A percentile compares a stretch with the other conserved stretches of the same genome.
These are phyloP conservation scores for Pigoraptor vietnamica DNA, from an alignment of 78 protist species.

Conservation along the genomic window DNA sequence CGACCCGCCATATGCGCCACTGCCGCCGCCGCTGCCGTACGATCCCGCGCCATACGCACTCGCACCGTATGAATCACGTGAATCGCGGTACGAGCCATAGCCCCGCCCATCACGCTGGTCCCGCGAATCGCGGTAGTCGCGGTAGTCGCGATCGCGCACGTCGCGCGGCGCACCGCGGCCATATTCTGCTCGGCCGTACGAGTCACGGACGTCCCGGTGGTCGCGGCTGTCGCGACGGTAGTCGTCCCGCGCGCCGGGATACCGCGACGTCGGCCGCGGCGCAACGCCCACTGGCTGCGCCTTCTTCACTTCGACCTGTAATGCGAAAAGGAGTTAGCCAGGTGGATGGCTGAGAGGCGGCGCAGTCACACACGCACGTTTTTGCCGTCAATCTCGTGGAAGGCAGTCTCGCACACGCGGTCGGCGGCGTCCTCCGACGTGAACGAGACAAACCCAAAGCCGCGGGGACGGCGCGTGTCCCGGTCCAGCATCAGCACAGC, in stretches of 20 bases:
- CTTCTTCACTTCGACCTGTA: background rate
- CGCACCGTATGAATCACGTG: background rate
- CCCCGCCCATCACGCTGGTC: too few species aligned
- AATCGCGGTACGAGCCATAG: too few species aligned
- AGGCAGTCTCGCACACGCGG: background rate
- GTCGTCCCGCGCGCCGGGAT: too few species aligned
- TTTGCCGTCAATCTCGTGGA: background rate
- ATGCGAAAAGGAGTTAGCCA: background rate
- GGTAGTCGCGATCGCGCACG: background rate
- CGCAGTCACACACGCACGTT: background rate
- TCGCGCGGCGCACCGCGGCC: background rate
- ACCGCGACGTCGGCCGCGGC: background rate
- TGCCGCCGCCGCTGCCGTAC: background rate
- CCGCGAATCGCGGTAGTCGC: background rate
- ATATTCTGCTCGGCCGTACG: background rate
- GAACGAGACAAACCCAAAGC: constrained; percentile 2
- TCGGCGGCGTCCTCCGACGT: background rate
- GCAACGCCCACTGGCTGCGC: background rate
- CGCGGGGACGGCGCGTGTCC: constrained; percentile 2
- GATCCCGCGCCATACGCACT: background rate
- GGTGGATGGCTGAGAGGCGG: too few species aligned
- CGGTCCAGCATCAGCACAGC: background rate
- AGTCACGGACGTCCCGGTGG: background rate
- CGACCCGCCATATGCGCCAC: background rate
- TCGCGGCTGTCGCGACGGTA: background rate